Evolutionary conservation across 805 yeast species (phyloP).

Genomic region (Zygoascus flipseniorum): DNA sequence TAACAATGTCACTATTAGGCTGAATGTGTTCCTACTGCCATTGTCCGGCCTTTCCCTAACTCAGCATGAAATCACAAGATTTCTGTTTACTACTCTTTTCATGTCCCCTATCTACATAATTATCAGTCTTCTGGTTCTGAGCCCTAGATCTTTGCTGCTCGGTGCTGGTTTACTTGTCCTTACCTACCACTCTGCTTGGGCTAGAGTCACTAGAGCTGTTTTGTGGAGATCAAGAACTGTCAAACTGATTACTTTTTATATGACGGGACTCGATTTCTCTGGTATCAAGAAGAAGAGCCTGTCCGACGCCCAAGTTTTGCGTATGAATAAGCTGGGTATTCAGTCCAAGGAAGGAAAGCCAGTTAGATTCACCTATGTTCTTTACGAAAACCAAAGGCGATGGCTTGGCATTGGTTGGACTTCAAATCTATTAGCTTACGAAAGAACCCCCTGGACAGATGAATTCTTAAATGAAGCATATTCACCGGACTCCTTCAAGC

Average conservation of each 20-base stretch:
- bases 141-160: slow-evolving; percentile 61
- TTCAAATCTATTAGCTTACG: slow-evolving; percentile 79
- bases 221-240: slow-evolving; percentile 75
- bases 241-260: slow-evolving; percentile 64
- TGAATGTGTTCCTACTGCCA: slow-evolving; percentile 75
- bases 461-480: slow-evolving; percentile 84
- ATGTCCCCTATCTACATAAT: slow-evolving; percentile 78
- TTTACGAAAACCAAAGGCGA: slow-evolving; percentile 90
- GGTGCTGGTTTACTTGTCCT: slow-evolving; percentile 51
- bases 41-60: slow-evolving; percentile 61
- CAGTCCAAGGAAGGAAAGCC: slow-evolving; percentile 32
- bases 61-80: slow-evolving; percentile 67
- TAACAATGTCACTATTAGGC: slow-evolving; percentile 63
- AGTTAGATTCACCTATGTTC: slow-evolving; percentile 81
- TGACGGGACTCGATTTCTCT: slow-evolving; percentile 76
- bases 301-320: slow-evolving; percentile 20
- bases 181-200: slow-evolving; percentile 81
- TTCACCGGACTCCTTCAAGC: slow-evolving; percentile 64
- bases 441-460: slow-evolving; percentile 95
- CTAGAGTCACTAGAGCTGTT: slow-evolving; percentile 71
- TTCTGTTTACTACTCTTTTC: slow-evolving; percentile 75
- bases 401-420: slow-evolving; percentile 99
- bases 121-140: slow-evolving; percentile 54
- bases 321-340: slow-evolving; percentile 12
- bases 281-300: slow-evolving; percentile 35